These are phyloP conservation scores for Colletotrichum falcatum DNA, from an alignment of 2,329 filamentous ascomycete species.

Conservation along the genomic window DNA sequence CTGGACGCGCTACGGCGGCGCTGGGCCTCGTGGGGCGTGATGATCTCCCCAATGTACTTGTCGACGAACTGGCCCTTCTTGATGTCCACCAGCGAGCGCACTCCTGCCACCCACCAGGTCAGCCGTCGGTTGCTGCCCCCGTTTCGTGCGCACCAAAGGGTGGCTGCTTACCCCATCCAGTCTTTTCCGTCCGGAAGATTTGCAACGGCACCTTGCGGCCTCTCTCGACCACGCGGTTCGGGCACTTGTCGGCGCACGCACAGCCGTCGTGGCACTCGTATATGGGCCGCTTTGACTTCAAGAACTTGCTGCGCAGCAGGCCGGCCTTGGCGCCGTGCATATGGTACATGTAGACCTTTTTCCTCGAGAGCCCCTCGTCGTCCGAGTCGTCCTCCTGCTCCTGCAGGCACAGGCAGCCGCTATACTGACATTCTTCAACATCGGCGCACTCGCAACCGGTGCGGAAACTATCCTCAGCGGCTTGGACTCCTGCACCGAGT, in stretches of 20 bases:
- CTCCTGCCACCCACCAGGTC: conserved; percentile 55
- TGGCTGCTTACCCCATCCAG: conserved; percentile 77
- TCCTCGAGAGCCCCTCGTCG: conserved; percentile 44
- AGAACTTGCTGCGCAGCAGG: conserved; percentile 63
- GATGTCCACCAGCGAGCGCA: conserved; percentile 74
- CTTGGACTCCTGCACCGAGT: conserved; percentile 69
- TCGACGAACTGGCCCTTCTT: conserved; percentile 83
- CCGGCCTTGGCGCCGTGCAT: conserved; percentile 64
- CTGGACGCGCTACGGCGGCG: conserved; percentile 69
- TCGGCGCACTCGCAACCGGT: conserved; percentile 76
- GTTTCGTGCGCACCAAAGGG: not conserved
- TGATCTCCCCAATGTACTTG: conserved; percentile 79
- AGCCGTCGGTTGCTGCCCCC: not conserved
- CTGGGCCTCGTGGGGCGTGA: conserved; percentile 73
- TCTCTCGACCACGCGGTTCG: conserved; percentile 81
- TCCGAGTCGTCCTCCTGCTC: conserved; percentile 67
- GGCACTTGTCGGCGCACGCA: conserved; percentile 72
- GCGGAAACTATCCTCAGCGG: conserved; percentile 71
- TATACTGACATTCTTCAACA: conserved; percentile 75
- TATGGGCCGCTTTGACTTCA: conserved; percentile 70
- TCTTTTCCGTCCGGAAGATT: conserved; percentile 78
- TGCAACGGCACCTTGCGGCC: conserved; percentile 78
- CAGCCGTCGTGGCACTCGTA: conserved; percentile 86
- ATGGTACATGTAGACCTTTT: conserved; percentile 72
- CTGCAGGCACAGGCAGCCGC: conserved; percentile 76